phyloP scores from a whole-genome alignment of 208 protist genomes.

The Crithidia expoeki region DNA sequence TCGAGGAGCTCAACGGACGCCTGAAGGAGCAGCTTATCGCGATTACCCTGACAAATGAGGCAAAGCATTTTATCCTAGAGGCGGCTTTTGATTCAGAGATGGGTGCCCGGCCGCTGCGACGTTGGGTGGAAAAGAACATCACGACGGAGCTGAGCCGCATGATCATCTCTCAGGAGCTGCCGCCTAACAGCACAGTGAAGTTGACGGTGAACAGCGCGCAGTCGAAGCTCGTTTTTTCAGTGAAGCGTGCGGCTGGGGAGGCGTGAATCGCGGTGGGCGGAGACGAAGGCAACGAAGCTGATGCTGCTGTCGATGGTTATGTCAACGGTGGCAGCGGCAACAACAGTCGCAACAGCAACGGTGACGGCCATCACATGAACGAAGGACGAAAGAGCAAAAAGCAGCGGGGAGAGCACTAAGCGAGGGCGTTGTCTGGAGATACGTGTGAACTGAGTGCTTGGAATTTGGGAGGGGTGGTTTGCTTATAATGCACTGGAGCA shows the following conservation, averaged over 20 bases:
- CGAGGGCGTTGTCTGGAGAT: too few species aligned
- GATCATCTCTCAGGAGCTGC: slow-evolving; percentile 81
- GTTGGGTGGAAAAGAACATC: slow-evolving; percentile 91
- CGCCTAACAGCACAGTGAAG: slow-evolving; percentile 70
- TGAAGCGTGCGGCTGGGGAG: slow-evolving; percentile 47
- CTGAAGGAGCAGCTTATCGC: slow-evolving; percentile 68
- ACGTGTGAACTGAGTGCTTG: too few species aligned
- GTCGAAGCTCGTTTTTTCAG: slow-evolving; percentile 57
- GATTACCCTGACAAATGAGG: slow-evolving; percentile 59
- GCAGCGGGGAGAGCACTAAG: slow-evolving; percentile 14
- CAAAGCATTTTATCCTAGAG: slow-evolving; percentile 74
- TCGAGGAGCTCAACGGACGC: slow-evolving; percentile 78
- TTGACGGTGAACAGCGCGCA: slow-evolving; percentile 45
- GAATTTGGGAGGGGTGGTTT: too few species aligned
- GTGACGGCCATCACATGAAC: not conserved
- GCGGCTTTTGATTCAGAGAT: slow-evolving; percentile 84
- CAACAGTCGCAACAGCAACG: not conserved
- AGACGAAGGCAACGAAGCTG: not conserved
- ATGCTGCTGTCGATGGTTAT: not conserved
- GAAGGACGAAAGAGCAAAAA: slow-evolving; percentile 7
- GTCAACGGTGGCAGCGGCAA: not conserved
- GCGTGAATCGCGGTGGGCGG: slow-evolving; percentile 15
- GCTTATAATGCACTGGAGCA: too few species aligned
- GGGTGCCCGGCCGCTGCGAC: slow-evolving; percentile 88
- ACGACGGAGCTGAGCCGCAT: slow-evolving; percentile 88